Evolutionary conservation across 495 filamentous ascomycete species (phyloP).

Genomic region (Aspergillus conjunctus): DNA sequence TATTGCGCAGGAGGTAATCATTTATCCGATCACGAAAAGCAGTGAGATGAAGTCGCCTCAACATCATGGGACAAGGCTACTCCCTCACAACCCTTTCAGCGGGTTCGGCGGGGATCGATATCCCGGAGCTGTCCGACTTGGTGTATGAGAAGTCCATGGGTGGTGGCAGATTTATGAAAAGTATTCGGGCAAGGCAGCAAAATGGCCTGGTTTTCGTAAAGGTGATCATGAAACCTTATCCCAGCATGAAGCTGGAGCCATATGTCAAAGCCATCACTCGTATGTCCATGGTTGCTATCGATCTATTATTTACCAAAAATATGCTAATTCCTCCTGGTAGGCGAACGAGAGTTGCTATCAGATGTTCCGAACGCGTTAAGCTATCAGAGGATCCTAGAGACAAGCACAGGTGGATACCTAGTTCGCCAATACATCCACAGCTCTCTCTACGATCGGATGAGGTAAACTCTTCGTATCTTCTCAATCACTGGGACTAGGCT

Average conservation of each 20-base stretch:
- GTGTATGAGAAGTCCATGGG: conserved; percentile 92
- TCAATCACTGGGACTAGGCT: conserved; percentile 2
- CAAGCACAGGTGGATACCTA: conserved; percentile 85
- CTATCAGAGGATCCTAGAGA: conserved; percentile 89
- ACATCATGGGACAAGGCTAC: conserved; percentile 93
- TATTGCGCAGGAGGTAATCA: not conserved
- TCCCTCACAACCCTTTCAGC: conserved; percentile 87
- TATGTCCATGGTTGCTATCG: conserved; percentile 44
- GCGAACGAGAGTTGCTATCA: conserved; percentile 74
- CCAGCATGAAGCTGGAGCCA: conserved; percentile 71
- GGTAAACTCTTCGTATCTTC: conserved; percentile 40
- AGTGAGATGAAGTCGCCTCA: conserved; percentile 41
- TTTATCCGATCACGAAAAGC: conserved; percentile 3
- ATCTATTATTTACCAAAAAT: not conserved
- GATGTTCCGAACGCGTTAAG: conserved; percentile 89
- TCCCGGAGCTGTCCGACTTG: conserved; percentile 86
- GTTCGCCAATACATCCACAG: conserved; percentile 96
- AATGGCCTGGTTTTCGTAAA: conserved; percentile 93
- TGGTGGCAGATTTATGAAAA: conserved; percentile 95
- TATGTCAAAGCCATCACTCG: conserved; percentile 75
- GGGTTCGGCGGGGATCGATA: conserved; percentile 89
- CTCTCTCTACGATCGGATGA: conserved; percentile 95
- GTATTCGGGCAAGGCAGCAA: conserved; percentile 82
- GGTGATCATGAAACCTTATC: conserved; percentile 87
- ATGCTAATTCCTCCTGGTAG: conserved; percentile 48